These are phyloP conservation scores for Mucor indicus DNA, from an alignment of 371 early-diverging fungal genomes.

Conservation along the genomic window DNA sequence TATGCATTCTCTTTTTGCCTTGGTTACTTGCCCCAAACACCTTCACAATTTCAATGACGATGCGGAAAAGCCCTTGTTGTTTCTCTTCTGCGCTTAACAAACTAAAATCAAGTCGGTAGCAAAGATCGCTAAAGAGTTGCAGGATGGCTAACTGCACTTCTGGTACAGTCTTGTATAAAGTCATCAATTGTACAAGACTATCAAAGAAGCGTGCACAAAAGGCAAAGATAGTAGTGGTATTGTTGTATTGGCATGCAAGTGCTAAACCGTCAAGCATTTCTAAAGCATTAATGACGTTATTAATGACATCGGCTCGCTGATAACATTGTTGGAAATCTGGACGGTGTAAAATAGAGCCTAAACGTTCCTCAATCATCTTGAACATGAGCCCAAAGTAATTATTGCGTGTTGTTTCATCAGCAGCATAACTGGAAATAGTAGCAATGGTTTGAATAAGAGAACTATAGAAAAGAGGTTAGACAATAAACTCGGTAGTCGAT, in stretches of 20 bases:
- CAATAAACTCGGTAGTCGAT: no score
- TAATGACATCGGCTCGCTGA: constrained; percentile 55
- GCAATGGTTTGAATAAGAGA: constrained; percentile 68
- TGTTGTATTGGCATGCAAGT: constrained; percentile 63
- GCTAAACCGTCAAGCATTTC: constrained; percentile 83
- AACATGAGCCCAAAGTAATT: constrained; percentile 60
- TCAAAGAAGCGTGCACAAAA: constrained; percentile 63
- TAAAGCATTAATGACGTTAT: constrained; percentile 61
- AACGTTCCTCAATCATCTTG: constrained; percentile 57
- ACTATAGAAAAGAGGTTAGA: constrained; percentile 16
- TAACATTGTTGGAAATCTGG: constrained; percentile 59
- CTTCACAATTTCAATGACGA: constrained; percentile 48
- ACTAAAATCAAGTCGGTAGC: constrained; percentile 50
- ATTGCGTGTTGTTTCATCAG: constrained; percentile 42
- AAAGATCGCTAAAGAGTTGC: constrained; percentile 54
- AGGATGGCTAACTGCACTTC: constrained; percentile 68
- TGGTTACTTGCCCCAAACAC: constrained; percentile 50
- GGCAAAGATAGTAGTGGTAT: constrained; percentile 55
- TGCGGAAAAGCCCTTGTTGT: constrained; percentile 41
- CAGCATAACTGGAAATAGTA: constrained; percentile 59
- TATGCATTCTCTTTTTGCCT: constrained; percentile 53
- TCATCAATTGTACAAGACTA: constrained; percentile 62
- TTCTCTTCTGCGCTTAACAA: constrained; percentile 39
- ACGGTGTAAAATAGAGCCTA: constrained; percentile 51
- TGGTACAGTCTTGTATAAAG: constrained; percentile 58